Conservation (phyloP, 768 basidiomycete genomes). For the Glaciozyma antarctica region DNA sequence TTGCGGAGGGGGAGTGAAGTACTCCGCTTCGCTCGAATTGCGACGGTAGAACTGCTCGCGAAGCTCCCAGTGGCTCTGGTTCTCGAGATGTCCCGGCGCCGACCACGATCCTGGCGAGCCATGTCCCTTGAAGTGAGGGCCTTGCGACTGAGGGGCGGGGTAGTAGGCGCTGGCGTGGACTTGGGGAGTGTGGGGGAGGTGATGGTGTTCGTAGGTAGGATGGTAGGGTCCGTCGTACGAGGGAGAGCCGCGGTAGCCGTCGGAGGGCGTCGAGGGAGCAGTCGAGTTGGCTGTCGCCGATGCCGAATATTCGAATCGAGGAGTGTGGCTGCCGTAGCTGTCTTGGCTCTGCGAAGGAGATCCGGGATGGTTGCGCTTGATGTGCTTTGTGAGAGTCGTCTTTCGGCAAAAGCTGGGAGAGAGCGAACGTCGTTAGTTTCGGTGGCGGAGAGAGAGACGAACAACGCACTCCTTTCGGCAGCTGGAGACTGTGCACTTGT, state of each 20-base stretch:
- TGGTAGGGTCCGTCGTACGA: not conserved
- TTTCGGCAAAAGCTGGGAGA: conserved; percentile 39
- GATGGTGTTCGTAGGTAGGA: not conserved
- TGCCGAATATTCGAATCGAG: too few relatives aligned
- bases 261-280: not conserved
- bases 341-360: too few relatives aligned
- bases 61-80: not conserved
- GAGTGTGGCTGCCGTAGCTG: too few relatives aligned
- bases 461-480: conserved; percentile 37
- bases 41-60: not conserved
- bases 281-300: too few relatives aligned
- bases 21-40: not conserved
- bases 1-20: conserved; percentile 18
- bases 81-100: not conserved
- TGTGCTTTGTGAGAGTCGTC: conserved; percentile 41
- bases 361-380: conserved; percentile 37
- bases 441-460: not conserved
- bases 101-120: not conserved
- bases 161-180: not conserved
- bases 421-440: not conserved
- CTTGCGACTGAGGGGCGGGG: not conserved
- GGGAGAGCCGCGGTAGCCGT: not conserved
- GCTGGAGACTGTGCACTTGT: conserved; percentile 34
- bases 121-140: not conserved
- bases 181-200: not conserved